phyloP scores from a whole-genome alignment of 805 yeast species.

The Suhomyces sp. region DNA sequence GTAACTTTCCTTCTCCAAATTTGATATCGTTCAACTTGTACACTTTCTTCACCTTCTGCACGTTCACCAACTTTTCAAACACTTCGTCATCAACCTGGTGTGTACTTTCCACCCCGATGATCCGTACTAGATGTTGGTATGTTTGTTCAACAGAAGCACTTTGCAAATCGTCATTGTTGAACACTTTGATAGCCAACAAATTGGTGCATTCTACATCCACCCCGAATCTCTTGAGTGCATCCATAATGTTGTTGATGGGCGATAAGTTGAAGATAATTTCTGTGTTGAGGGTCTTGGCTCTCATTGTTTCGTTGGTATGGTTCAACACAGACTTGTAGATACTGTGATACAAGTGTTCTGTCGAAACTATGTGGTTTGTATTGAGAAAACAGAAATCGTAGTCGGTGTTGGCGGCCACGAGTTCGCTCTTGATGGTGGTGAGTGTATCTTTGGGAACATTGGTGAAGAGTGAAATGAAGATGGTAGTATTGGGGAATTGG shows the following conservation, averaged over 20 bases:
- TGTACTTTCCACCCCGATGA: slow-evolving; percentile 14
- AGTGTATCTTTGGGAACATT: slow-evolving; percentile 42
- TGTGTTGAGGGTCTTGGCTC: slow-evolving; percentile 67
- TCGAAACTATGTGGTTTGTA: slow-evolving; percentile 54
- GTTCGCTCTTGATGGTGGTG: slow-evolving; percentile 42
- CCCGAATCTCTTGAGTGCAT: slow-evolving; percentile 71
- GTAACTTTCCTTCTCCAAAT: slow-evolving; percentile 14
- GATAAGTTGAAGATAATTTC: slow-evolving; percentile 70
- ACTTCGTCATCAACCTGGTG: slow-evolving; percentile 23
- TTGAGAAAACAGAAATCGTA: slow-evolving; percentile 68
- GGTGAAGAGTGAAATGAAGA: slow-evolving; percentile 45
- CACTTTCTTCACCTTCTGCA: slow-evolving; percentile 32
- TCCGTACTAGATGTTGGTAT: slow-evolving; percentile 30
- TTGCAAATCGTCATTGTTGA: slow-evolving; percentile 12
- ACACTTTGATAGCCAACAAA: slow-evolving; percentile 53
- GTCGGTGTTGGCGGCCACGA: slow-evolving; percentile 44
- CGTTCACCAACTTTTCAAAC: slow-evolving; percentile 21
- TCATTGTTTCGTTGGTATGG: slow-evolving; percentile 43
- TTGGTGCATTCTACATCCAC: slow-evolving; percentile 48
- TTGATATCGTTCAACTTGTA: slow-evolving; percentile 36
- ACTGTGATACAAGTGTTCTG: slow-evolving; percentile 62
- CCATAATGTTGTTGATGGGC: slow-evolving; percentile 69
- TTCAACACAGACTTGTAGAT: slow-evolving; percentile 62
- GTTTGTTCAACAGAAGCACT: neutral
- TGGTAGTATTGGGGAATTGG: too few relatives aligned